These are phyloP conservation scores for Avicennia marina DNA, from an alignment of 257 asterid species.

Conservation along the genomic window DNA sequence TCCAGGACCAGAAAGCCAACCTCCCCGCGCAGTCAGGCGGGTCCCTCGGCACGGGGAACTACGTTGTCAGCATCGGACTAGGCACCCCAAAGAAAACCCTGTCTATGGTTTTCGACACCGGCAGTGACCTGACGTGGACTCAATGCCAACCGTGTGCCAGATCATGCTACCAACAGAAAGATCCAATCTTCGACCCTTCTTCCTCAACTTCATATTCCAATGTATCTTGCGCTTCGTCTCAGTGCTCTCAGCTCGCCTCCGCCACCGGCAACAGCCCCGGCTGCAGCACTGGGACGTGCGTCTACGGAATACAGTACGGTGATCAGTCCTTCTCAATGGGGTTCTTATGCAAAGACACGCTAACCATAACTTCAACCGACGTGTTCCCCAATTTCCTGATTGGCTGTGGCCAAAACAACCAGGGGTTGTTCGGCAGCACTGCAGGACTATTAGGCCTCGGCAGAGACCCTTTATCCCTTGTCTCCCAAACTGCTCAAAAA, in stretches of 20 bases:
- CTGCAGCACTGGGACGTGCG: constrained; percentile 30
- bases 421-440: constrained; percentile 48
- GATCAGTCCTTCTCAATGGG: constrained; percentile 59
- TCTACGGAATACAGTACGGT: constrained; percentile 55
- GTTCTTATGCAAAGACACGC: constrained; percentile 37
- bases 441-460: constrained; percentile 76
- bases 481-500: constrained; percentile 54
- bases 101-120: constrained; percentile 65
- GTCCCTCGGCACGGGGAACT: constrained; percentile 48
- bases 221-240: constrained; percentile 37
- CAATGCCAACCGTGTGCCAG: constrained; percentile 65
- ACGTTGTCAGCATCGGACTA: constrained; percentile 50
- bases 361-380: constrained; percentile 41
- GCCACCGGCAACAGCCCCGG: constrained; percentile 35
- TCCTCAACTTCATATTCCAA: constrained; percentile 49
- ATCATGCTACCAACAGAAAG: constrained; percentile 52
- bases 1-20: constrained; percentile 13
- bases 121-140: constrained; percentile 82
- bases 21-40: constrained; percentile 48
- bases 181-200: constrained; percentile 56
- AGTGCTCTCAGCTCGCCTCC: constrained; percentile 36
- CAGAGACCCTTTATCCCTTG: constrained; percentile 39
- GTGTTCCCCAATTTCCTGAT: constrained; percentile 41
- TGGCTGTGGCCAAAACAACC: constrained; percentile 76
- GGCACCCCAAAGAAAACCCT: constrained; percentile 53